Base-by-base conservation (phyloP, 2,329 filamentous ascomycete genomes). In the Cladophialophora immunda region DNA sequence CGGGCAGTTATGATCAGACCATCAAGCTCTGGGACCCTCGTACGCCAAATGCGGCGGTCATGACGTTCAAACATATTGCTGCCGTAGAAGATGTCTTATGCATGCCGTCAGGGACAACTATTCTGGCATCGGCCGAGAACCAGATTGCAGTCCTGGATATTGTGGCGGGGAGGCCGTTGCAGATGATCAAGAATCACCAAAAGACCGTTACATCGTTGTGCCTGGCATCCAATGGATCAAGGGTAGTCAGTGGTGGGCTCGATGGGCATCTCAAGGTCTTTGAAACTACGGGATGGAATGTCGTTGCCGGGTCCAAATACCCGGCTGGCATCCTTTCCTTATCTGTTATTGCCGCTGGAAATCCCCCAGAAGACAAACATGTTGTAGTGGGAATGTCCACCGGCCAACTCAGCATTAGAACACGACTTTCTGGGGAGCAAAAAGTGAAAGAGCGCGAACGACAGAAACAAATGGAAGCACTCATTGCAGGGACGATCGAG, bases 181-280 rank as follows among this genome's bases (percentile, higher is more conserved):
- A 93, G 73, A 84, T 97, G 76, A 90, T 99, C 70, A 90, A 90
- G 73, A 98, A 96, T 77, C 95, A 99, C 80, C 95, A 99, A 77
- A 99, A 98, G 87, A 97, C 95, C 0, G 94, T 99, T 67, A 98
- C 95, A 0, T 90, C 91, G 7, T 85, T 99, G 62, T 90, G 90
- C 59, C 83, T 96, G 36, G 94, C 93, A 7, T 94, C 92, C 53
- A 88, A 91, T 72, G 92, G 92, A 55, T 88, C 88, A 58, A 88
- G 95, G 58, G 85, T 99, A 64, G 87, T 99, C 62, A 94, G 90
- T 71, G 95, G 93, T 79, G 93, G 90, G 22, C 85, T 99, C 54
- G 95, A 99, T 78, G 96, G 95, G 9, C 95, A 98, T 79, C 90
- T 98, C 81, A 99, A 99, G 81, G 89, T 99, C 45, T 98, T 97